Percentiles rank a stretch among this genome's conserved stretches.
phyloP scores from a whole-genome alignment of 2,329 filamentous ascomycete genomes.

The Meredithiella fracta region DNA sequence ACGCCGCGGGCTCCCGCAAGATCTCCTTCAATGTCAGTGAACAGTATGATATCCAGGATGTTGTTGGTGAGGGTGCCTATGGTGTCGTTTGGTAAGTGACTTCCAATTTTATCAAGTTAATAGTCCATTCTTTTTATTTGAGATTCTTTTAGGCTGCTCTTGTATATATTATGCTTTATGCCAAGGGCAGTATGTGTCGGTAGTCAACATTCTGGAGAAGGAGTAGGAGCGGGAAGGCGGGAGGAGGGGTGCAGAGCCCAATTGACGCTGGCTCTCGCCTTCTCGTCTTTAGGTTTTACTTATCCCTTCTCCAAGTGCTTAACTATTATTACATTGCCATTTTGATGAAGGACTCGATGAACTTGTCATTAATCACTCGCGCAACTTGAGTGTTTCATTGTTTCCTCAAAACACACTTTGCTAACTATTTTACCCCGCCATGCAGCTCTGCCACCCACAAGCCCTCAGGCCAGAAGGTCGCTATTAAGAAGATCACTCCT shows the following conservation, averaged over 20 bases:
- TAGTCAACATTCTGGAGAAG: no score
- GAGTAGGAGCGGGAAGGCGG: not conserved
- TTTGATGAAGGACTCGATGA: no score
- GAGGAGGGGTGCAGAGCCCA: not conserved
- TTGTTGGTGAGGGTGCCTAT: slow-evolving; percentile 95
- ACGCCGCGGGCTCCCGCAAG: slow-evolving; percentile 57
- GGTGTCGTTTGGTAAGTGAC: slow-evolving; percentile 86
- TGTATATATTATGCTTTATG: not conserved
- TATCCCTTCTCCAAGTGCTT: no score
- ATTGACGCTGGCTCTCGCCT: not conserved
- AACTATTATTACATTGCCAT: no score
- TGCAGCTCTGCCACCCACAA: slow-evolving; percentile 88
- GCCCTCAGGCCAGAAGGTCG: slow-evolving; percentile 93
- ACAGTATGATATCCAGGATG: slow-evolving; percentile 99
- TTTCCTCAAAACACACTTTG: no score
- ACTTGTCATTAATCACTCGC: no score
- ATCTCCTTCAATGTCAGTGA: slow-evolving; percentile 99
- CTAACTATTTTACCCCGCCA: not conserved
- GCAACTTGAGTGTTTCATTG: no score
- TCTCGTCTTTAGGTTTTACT: not conserved
- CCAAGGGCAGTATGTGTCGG: not conserved
- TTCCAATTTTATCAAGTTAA: not conserved
- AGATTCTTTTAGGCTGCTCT: not conserved
- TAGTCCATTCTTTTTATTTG: not conserved
- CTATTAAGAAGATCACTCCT: slow-evolving; percentile 99